Base-by-base conservation (phyloP, 148 eudicot genomes). In the Rhododendron ovatum region DNA sequence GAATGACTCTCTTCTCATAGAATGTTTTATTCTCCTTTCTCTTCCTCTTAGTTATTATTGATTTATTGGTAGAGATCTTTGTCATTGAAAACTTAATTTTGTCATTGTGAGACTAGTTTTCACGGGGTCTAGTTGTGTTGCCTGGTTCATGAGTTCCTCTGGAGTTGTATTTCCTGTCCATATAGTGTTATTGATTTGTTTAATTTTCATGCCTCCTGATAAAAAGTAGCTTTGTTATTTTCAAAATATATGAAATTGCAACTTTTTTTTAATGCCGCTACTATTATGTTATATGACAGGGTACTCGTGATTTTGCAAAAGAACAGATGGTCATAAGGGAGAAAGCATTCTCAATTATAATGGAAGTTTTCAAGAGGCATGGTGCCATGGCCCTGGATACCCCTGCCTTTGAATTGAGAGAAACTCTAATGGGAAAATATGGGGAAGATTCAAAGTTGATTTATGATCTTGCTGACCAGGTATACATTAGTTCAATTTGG, bases 401-500 rank as follows among this genome's bases (percentile, higher is more conserved):
- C 39, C 99, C 99, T 89, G 98, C 88, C 80, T 95, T 98, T 91
- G 99, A 98, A 89, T 84, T 98, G 90, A 93, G 94, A 84, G 99
- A 95, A 89, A 98, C 99, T 86, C 92, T 98, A 57, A 94, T 88
- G 93, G 99, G 99, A 22, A 98, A 98, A 85, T 95, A 98, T 82
- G 98, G 99, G 78, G 99, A 98, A 90, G 99, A 98, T 83, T 98
- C 99, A 39, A 98, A 98, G 78, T 88, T 95, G 89, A 94, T 98
- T 83, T 98, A 95, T 91, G 99, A 98, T 94, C 93, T 98, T 85
- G 99, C 98, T 87, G 99, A 98, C 90, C 99, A 98, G 98, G 99
- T 94, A 86, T 79, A 51, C 88, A 63, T 71, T 83, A 88, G 51
- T 76, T 50, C 65, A n/a, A 22, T 53, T 63, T 14, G 82, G 53